Base-by-base conservation (phyloP, 139 green algal genomes). In the Volvox reticuliferus region DNA sequence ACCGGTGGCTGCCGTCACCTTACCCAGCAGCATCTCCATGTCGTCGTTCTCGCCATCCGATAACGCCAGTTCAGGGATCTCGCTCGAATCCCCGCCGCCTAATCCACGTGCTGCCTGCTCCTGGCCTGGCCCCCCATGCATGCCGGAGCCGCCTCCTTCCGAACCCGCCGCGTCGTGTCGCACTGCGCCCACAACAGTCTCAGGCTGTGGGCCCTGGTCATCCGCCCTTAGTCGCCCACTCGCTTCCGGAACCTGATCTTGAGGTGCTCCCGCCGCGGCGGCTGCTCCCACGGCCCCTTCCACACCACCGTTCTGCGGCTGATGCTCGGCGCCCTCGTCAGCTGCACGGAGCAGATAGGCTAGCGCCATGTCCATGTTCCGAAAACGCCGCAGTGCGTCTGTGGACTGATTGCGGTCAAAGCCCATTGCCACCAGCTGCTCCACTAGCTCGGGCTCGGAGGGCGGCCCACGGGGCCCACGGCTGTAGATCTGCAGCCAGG, bases 391-490 rank as follows among this genome's bases (percentile, higher is more conserved):
- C n/a, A 94, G 71, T 30, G 88, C 90, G 3, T 73, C 82, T 22
- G 88, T 61, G 16, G 84, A 88, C 44, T 86, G 80, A 22, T 87
- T 76, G 24, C 91, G 86, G 18, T 87, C 91, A 75, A 95, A 95
- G 83, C 93, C 93, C 92, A 93, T 94, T 36, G 89, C 87, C 71
- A 91, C 82, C 61, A 93, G 86, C 73, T 91, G 89, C 79, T 87
- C 79, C 22, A 92, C 88, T 1, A 55, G 67, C 75, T 90, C 92
- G 28, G 69, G 50, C 82, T 84, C 84, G 0, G 88, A 67, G 63
- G 86, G 79, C 26, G 82, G 73, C 0, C 77, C 50, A 22, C 55
- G 73, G 2, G 75, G 61, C 1, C 71, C 65, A 69, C 69, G 69
- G 17, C 68, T 81, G 85, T 92, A 92, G 33, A 92, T 88, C 78